These are phyloP conservation scores for Russula foetens DNA, from an alignment of 768 basidiomycete genomes.

Conservation along the genomic window DNA sequence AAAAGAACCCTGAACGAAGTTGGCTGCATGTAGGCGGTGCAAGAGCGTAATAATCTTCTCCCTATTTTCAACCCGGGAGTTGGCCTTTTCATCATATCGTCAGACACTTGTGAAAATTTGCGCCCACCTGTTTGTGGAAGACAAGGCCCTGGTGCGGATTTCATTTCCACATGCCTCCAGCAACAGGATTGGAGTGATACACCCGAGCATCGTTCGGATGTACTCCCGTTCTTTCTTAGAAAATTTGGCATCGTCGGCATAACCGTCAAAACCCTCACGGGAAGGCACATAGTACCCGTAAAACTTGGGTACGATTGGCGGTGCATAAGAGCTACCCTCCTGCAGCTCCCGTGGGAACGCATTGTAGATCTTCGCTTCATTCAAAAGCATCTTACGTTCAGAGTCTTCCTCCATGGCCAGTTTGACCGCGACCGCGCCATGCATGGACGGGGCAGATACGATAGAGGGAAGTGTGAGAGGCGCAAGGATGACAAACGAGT, in stretches of 20 bases:
- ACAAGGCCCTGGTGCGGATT: slow-evolving; percentile 24
- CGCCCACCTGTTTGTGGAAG: slow-evolving; percentile 4
- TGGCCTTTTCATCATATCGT: neutral
- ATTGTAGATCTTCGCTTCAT: slow-evolving; percentile 40
- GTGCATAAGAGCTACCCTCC: slow-evolving; percentile 39
- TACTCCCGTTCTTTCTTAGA: neutral
- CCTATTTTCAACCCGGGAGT: slow-evolving; percentile 3
- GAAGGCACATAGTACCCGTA: slow-evolving; percentile 48
- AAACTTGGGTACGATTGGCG: slow-evolving; percentile 52
- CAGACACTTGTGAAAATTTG: neutral
- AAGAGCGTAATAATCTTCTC: slow-evolving; percentile 28
- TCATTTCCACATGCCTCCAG: slow-evolving; percentile 40
- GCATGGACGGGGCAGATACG: neutral
- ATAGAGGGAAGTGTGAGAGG: slow-evolving; percentile 44
- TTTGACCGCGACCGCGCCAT: slow-evolving; percentile 25
- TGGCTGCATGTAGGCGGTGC: slow-evolving; percentile 33
- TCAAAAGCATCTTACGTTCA: slow-evolving; percentile 17
- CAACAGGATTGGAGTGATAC: slow-evolving; percentile 35
- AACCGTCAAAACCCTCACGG: neutral
- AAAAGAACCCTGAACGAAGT: slow-evolving; percentile 36
- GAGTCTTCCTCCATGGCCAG: neutral
- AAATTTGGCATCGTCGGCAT: neutral
- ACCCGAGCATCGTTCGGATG: neutral
- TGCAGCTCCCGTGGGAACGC: slow-evolving; percentile 38
- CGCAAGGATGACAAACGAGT: slow-evolving; percentile 44